Evolutionary conservation across 257 asterid genomes (phyloP).

Genomic region (Primulina huaijiensis): DNA sequence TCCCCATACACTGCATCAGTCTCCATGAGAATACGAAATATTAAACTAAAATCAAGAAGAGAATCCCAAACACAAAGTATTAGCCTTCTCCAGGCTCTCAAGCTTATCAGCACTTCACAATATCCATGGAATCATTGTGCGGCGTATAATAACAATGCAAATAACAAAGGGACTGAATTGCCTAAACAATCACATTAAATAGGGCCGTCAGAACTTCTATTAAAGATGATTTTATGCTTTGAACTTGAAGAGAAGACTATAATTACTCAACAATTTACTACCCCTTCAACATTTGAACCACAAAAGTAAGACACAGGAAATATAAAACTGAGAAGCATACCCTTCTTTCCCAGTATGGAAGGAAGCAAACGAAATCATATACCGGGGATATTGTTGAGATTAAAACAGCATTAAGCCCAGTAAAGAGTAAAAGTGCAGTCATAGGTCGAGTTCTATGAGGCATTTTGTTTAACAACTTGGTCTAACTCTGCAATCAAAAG

Average conservation of each 20-base stretch:
- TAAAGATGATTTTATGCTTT: background rate
- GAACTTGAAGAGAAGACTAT: background rate
- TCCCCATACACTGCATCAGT: background rate
- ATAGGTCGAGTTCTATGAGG: slow-evolving; percentile 87
- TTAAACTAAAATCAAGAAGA: too few species aligned
- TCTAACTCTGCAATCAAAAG: slow-evolving; percentile 25
- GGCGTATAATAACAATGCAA: background rate
- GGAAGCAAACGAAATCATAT: slow-evolving; percentile 86
- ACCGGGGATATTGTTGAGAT: slow-evolving; percentile 69
- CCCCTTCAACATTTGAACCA: slow-evolving; percentile 9
- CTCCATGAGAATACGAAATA: background rate
- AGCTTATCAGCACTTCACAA: background rate
- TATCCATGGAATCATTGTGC: background rate
- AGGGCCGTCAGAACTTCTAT: background rate
- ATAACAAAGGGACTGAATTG: background rate
- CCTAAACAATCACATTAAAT: background rate
- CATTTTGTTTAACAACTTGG: slow-evolving; percentile 39
- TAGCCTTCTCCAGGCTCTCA: background rate
- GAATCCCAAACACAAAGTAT: background rate
- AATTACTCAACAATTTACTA: background rate
- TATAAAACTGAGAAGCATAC: slow-evolving; percentile 32
- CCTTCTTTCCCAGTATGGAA: slow-evolving; percentile 85
- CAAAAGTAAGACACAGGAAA: slow-evolving; percentile 9
- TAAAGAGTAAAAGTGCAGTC: slow-evolving; percentile 74
- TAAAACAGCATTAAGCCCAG: slow-evolving; percentile 75